A percentile compares a stretch with the other conserved stretches of the same genome.
Conservation (phyloP, 352 stramenopile genomes). For the Pythium biforme region DNA sequence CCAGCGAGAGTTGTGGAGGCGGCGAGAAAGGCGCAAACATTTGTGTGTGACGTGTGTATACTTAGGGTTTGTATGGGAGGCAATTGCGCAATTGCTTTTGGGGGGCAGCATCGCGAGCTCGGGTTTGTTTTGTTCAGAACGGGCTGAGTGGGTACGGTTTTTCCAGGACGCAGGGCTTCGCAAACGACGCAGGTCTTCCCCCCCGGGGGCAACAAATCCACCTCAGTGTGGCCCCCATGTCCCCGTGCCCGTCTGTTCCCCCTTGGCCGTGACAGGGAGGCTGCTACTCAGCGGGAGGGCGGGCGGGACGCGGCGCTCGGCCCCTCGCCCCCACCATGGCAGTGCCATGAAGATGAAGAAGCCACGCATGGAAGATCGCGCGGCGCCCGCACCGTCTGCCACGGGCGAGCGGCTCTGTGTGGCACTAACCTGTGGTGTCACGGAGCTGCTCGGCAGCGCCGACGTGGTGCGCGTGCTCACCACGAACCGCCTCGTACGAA, state of each 20-base stretch:
- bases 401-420: not conserved
- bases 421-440: not conserved
- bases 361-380: not conserved
- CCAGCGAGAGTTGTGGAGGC: no score
- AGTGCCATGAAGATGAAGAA: not conserved
- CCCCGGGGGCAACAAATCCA: no score
- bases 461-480: not conserved
- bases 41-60: conserved; percentile 11
- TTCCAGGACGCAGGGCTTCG: not conserved
- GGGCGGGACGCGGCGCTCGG: no score
- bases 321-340: no score
- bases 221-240: no score
- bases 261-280: no score
- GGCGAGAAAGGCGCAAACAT: conserved; percentile 4
- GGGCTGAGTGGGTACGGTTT: conserved; percentile 8
- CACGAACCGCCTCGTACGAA: not conserved
- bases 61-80: conserved; percentile 9
- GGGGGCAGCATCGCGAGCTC: not conserved
- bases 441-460: not conserved
- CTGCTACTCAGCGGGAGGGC: no score
- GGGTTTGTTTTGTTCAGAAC: not conserved
- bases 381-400: no score
- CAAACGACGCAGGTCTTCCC: not conserved
- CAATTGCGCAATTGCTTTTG: conserved; percentile 24
- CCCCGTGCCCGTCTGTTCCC: no score